Conservation (phyloP, 805 yeast species). For the Starmerella cellae region DNA sequence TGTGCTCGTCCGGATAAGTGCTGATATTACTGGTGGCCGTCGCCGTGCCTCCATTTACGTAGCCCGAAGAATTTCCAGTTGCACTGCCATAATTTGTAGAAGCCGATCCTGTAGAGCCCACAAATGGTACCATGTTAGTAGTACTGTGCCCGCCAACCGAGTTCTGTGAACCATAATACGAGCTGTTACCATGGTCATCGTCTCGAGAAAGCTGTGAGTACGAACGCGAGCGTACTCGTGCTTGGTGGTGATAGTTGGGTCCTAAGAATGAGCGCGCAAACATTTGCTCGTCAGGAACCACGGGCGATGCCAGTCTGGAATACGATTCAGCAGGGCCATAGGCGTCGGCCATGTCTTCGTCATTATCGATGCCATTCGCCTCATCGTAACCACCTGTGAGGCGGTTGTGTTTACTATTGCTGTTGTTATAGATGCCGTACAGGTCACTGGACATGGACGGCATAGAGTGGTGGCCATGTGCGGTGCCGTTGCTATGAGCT, state of each 20-base stretch:
- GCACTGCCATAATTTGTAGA: neutral
- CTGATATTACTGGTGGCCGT: neutral
- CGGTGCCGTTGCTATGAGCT: no score
- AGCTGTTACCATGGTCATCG: neutral
- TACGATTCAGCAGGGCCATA: slow-evolving; percentile 3
- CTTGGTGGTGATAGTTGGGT: neutral
- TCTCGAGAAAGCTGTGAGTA: slow-evolving; percentile 1
- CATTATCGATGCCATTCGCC: neutral
- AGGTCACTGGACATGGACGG: no score
- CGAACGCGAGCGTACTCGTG: slow-evolving; percentile 3
- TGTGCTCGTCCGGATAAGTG: neutral
- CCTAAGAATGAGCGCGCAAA: slow-evolving; percentile 10
- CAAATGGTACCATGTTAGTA: neutral
- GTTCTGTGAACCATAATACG: neutral
- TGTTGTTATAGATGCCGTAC: neutral
- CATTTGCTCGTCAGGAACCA: slow-evolving; percentile 1
- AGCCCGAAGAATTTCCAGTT: neutral
- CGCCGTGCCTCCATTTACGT: neutral
- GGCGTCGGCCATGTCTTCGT: neutral
- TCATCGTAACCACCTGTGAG: neutral
- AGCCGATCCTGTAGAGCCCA: neutral
- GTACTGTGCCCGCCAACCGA: no score
- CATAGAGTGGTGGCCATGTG: no score
- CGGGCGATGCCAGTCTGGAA: slow-evolving; percentile 8
- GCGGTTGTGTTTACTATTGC: neutral